Evolutionary conservation across 2,329 filamentous ascomycete genomes (phyloP), one percentile per base, ranked within the genome.

Genomic region (Huntiella savannae): DNA sequence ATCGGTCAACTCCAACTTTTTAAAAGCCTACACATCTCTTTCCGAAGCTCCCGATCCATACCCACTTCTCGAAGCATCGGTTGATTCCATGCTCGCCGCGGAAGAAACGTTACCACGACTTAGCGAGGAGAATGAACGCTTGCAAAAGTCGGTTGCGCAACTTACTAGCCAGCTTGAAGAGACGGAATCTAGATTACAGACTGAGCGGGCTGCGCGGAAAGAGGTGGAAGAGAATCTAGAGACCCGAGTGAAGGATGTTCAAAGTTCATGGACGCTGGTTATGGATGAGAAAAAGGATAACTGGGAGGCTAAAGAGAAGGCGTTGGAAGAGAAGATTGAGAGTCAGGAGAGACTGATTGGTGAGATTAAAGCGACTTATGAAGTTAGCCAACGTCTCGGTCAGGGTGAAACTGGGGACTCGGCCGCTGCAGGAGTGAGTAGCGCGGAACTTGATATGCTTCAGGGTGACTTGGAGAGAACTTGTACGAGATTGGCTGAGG

Each of bases 41-140:
- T 94, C 88, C 45, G 92, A 98, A 66, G 91, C 84, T 1, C 91
- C 91, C 12, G 91, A 98, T 60, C 91, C 91, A 36, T 98, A 96
- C 55, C 91, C 91, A 5, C 69, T 98, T 19, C 79, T 98, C 37
- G 92, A 98, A 65, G 88, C 91, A 19, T 94, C 88, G 0, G 83
- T 98, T 53, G 91, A 98, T 59, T 86, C 88, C 0, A 52, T 56
- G 33, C 79, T 96, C 4, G 70, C 91, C 11, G 84, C 87, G 16
- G 87, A 95, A 62, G 88, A 98, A 54, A 93, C 84, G 1, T 68
- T 96, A 4, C 91, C 91, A 0, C 91, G 83, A 57, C 70, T 98
- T 48, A 82, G 76, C n/a, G 70, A 79, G 40, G 92, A 98, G 61
- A 95, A 94, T 57, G 70, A 83, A 54, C 80, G 85, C 51, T 66